Evolutionary conservation across 2,329 filamentous ascomycete genomes (phyloP), one percentile per base, ranked within the genome.

Genomic region (Aaosphaeria arxii): DNA sequence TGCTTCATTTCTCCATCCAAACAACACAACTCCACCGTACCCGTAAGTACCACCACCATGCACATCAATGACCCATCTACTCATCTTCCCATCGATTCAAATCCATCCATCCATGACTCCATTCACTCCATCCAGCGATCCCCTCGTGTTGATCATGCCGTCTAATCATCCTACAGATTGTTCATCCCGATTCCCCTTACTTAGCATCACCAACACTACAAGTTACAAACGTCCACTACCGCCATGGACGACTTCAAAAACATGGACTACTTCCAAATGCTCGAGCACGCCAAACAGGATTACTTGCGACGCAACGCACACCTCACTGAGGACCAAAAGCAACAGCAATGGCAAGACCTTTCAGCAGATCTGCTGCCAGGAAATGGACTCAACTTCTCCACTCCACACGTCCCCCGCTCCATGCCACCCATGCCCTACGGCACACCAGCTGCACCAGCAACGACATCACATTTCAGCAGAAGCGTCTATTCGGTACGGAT

Each of bases 221-320:
- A 24, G 17, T 24, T 40, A 28, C 29, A 17, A 9, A 36, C 33
- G 9, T 36, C 33, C n/a, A 9, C 33, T 9, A 36, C 33, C 33
- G n/a, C n/a, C 33, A 36, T 36, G 33, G 33, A 9, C 33, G 54
- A 50, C 49, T 56, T 45, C 43, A 48, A 24, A 24, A 24, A 24
- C 17, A 24, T 24, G 17, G 17, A 48, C 53, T 58, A 58, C 48
- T 42, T 56, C 49, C 56, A 62, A 46, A 56, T 64, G 54, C 58
- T 73, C 48, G 60, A 70, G 46, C 62, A 66, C 44, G 63, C 69
- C 51, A 64, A 62, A 49, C 64, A 64, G 44, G 54, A 66, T 13
- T 67, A 74, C 57, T 71, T 61, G 62, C 55, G 45, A 40, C 53
- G 57, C 44, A 54, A 72, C 46, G 47, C 59, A 40, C 53, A 65